Conservation (phyloP, 345 rosid genomes). For the Garcia nutans region DNA sequence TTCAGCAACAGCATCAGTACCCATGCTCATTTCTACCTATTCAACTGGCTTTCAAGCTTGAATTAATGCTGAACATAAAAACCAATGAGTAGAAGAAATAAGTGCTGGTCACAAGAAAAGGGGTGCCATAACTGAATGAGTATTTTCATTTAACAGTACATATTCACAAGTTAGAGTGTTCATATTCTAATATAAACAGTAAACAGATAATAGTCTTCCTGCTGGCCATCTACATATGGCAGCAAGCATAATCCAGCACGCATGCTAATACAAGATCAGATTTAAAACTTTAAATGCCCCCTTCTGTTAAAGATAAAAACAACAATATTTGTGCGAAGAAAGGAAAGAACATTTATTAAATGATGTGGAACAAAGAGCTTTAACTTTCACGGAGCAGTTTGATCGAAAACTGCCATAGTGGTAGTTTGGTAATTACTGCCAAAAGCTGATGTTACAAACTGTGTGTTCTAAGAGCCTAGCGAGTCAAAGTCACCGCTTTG, state of each 20-base stretch:
- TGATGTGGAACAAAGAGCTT: not conserved
- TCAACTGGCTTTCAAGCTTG: constrained; percentile 17
- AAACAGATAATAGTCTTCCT: not conserved
- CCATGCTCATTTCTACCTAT: constrained; percentile 38
- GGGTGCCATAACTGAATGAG: too few species aligned
- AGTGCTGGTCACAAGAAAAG: not conserved
- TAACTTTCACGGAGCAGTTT: too few species aligned
- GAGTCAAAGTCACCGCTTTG: too few species aligned
- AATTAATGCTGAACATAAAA: constrained; percentile 6
- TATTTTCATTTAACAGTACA: not conserved
- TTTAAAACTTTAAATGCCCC: not conserved
- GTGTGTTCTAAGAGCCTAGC: too few species aligned
- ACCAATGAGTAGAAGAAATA: not conserved
- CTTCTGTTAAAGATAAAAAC: not conserved
- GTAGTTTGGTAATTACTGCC: too few species aligned
- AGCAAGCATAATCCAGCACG: not conserved
- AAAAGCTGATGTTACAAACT: too few species aligned
- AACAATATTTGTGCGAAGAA: not conserved
- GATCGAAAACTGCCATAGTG: too few species aligned
- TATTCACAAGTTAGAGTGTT: not conserved
- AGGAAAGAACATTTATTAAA: not conserved
- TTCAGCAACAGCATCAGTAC: constrained; percentile 36
- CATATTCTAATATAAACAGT: not conserved
- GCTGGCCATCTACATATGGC: not conserved
- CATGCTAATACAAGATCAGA: not conserved